Evolutionary conservation across 805 yeast species (phyloP), one percentile per base, ranked within the genome.

Genomic region (Yamadazyma endophytica): DNA sequence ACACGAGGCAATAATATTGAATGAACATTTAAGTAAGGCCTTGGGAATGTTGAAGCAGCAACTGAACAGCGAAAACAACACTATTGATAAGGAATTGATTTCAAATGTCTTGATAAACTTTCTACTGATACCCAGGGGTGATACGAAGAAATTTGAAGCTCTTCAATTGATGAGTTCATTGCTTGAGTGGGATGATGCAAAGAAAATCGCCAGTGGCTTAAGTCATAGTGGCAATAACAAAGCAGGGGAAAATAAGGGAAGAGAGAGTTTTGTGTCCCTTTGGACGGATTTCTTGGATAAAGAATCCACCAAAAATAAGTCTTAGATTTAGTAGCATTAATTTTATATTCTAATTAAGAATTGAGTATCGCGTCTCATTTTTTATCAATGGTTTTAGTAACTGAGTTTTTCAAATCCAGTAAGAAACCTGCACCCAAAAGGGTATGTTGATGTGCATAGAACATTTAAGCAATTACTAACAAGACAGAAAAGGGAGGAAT

Each of bases 1-100:
- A 32, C 97, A 90, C 54, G 98, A 92, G 55, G 90, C 95, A 2
- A 90, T 92, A 7, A 85, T 86, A 16, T 62, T 90, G 36, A 92
- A 92, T 54, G 98, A 92, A 52, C 97, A 92, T 59, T 62, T 92
- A 33, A 88, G 96, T n/a, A 90, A 92, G 49, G 95, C 97, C 1
- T 61, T 90, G 39, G 77, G 86, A 16, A 68, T 90, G 70, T 73
- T 92, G 37, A 86, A 88, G 47, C 80, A 80, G 50, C 83, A 81
- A 31, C 76, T 84, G 24, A 77, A 78, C 22, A 50, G 48, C 19
- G 35, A 49, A 13, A 76, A 87, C 6, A 84, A 80, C 29, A 72
- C 81, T 6, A 87, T 90, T 2, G 97, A 90, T 54, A 81, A 82
- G 50, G 96, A 89, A 54, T 73, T 92, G 38, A 77, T 92, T 4